Evolutionary conservation across 2,329 filamentous ascomycete genomes (phyloP).

Genomic region (Phaeoacremonium minimum): DNA sequence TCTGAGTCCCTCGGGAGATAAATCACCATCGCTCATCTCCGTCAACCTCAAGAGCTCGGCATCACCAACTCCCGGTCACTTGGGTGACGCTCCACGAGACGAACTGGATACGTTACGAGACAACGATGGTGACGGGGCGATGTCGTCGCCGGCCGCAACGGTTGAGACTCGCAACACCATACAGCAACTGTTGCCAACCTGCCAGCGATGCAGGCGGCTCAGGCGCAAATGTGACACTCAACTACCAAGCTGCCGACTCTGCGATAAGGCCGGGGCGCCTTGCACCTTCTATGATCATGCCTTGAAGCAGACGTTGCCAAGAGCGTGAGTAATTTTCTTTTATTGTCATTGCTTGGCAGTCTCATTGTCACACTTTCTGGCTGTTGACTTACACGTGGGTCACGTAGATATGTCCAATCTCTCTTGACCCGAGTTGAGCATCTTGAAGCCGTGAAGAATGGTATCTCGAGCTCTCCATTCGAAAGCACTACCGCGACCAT

Average conservation of each 20-base stretch:
- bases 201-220: slow-evolving; percentile 11
- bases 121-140: no score
- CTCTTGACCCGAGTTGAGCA: slow-evolving; percentile 9
- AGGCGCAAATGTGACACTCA: slow-evolving; percentile 12
- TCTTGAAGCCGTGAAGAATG: slow-evolving; percentile 8
- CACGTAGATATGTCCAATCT: slow-evolving; percentile 10
- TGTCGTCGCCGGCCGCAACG: background rate
- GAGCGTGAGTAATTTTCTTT: background rate
- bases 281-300: slow-evolving; percentile 12
- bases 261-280: slow-evolving; percentile 7
- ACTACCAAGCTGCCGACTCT: slow-evolving; percentile 10
- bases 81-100: no score
- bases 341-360: background rate
- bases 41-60: no score
- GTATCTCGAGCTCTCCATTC: background rate
- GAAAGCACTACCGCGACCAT: background rate
- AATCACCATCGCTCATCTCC: no score
- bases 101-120: no score
- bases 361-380: no score
- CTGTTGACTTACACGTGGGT: background rate
- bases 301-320: slow-evolving; percentile 10
- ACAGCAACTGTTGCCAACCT: slow-evolving; percentile 11
- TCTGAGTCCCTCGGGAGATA: no score
- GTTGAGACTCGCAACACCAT: background rate
- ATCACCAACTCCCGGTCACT: no score